These are phyloP conservation scores for Durusdinium trenchii DNA, from an alignment of 73 alveolate species.

Conservation along the genomic window DNA sequence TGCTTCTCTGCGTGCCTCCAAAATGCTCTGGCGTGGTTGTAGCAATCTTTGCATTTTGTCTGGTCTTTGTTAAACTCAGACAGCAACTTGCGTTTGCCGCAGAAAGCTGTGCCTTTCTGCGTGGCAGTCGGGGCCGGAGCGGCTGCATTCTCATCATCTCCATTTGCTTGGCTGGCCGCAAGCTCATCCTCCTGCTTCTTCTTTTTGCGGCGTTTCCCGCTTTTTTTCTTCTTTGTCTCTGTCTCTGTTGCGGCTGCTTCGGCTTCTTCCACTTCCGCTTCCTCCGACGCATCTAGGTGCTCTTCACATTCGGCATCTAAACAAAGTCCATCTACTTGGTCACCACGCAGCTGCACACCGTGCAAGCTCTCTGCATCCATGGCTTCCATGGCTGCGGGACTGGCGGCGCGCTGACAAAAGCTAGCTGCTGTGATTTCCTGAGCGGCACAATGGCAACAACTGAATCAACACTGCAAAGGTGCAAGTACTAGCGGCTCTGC, in stretches of 20 bases:
- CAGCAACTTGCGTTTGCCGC: not conserved
- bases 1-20: constrained; percentile 12
- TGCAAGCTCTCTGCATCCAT: no score
- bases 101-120: not conserved
- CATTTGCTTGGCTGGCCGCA: not conserved
- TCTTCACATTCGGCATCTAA: no score
- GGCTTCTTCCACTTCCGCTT: not conserved
- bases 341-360: no score
- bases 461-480: no score
- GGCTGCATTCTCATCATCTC: not conserved
- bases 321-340: no score
- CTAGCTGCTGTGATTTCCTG: no score
- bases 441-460: no score
- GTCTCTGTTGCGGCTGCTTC: no score
- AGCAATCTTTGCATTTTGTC: not conserved
- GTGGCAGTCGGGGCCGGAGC: not conserved
- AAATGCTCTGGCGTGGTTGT: not conserved
- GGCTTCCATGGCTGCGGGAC: not conserved
- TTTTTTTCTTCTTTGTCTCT: not conserved
- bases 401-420: no score
- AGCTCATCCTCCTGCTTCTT: not conserved
- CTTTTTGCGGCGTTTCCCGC: not conserved
- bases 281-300: no score
- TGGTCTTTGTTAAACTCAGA: not conserved
- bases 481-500: no score